These are phyloP conservation scores for Aspergillus melleus DNA, from an alignment of 2,329 filamentous ascomycete species.

Conservation along the genomic window DNA sequence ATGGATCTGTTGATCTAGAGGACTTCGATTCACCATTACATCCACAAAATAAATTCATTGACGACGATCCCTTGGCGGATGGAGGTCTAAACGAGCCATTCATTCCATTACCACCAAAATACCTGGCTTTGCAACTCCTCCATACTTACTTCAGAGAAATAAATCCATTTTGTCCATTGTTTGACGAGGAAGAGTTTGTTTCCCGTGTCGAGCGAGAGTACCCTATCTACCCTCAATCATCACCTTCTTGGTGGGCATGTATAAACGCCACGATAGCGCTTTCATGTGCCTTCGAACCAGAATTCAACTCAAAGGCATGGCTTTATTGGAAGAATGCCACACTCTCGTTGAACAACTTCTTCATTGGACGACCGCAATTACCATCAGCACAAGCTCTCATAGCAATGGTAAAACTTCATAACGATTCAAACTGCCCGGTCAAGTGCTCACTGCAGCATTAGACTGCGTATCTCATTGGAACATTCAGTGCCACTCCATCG, in stretches of 20 bases:
- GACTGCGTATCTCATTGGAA: background rate
- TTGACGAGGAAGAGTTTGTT: constrained; percentile 5
- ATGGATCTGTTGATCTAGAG: background rate
- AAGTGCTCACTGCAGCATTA: background rate
- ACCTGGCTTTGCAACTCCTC: background rate
- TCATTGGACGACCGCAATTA: background rate
- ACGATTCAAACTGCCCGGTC: background rate
- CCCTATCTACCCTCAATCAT: background rate
- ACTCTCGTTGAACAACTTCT: background rate
- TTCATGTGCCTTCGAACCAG: background rate
- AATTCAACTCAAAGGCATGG: background rate
- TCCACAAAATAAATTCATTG: background rate
- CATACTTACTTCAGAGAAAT: background rate
- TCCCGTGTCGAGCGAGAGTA: constrained; percentile 1
- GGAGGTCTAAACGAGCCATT: background rate
- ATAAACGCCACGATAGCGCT: constrained; percentile 4
- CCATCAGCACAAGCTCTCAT: constrained; percentile 3
- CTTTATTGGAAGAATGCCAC: constrained; percentile 6
- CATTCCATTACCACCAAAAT: constrained; percentile 1
- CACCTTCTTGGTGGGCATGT: constrained; percentile 3
- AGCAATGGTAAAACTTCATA: constrained; percentile 2
- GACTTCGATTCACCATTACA: background rate
- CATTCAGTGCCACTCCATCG: background rate
- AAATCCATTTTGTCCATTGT: constrained; percentile 2
- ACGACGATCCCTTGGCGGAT: background rate